phyloP scores from a whole-genome alignment of 371 early-diverging fungal species.

The Syncephalastrum racemosum region DNA sequence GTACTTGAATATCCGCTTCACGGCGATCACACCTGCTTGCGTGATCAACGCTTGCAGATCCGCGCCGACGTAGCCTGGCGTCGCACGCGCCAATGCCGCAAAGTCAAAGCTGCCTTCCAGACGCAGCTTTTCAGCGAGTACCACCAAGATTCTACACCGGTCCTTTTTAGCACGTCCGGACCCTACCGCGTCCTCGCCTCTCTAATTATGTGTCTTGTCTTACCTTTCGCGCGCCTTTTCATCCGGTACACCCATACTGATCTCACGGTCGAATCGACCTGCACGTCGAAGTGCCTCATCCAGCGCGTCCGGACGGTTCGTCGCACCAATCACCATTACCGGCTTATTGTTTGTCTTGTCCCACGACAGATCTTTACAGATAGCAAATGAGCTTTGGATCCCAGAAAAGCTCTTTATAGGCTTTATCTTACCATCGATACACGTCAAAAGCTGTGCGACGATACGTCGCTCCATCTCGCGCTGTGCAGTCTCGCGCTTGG shows the following conservation, averaged over 20 bases:
- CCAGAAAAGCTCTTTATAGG: not conserved
- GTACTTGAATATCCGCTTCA: conserved; percentile 88
- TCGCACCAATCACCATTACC: conserved; percentile 98
- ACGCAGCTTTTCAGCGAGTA: conserved; percentile 86
- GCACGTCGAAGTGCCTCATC: conserved; percentile 97
- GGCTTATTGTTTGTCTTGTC: conserved; percentile 86
- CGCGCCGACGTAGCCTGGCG: conserved; percentile 99
- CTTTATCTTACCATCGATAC: conserved; percentile 85
- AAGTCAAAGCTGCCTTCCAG: conserved; percentile 90
- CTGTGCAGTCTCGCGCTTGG: conserved; percentile 98
- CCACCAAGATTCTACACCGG: conserved; percentile 78
- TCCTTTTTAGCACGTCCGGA: not conserved
- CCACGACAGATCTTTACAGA: conserved; percentile 70
- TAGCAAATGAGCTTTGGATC: not conserved
- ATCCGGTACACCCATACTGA: conserved; percentile 98
- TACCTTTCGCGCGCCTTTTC: conserved; percentile 89
- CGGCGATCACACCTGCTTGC: conserved; percentile 97
- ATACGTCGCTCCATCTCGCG: conserved; percentile 99
- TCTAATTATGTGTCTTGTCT: conserved; percentile 11
- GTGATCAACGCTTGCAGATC: conserved; percentile 96
- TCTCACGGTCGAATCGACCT: conserved; percentile 99
- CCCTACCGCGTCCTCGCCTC: not conserved
- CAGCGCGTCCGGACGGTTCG: conserved; percentile 97
- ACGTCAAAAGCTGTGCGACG: conserved; percentile 98
- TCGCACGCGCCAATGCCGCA: conserved; percentile 85